Evolutionary conservation across 306 rosid genomes (phyloP).

Genomic region (Sophora flavescens): DNA sequence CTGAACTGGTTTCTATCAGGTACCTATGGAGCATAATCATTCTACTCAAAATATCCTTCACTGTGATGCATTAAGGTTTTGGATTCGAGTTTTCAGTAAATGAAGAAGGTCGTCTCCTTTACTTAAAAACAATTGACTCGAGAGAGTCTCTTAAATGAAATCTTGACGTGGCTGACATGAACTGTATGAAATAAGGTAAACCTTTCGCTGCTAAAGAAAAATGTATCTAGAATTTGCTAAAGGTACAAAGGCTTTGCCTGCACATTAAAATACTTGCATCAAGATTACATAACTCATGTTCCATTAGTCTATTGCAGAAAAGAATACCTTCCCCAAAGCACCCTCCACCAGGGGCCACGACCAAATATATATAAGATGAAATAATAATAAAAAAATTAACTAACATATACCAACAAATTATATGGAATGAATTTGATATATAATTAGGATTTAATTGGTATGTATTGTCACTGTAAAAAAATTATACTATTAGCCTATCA

Average conservation of each 20-base stretch:
- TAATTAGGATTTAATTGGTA: too few relatives aligned
- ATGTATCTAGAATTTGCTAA: neutral
- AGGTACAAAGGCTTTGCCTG: neutral
- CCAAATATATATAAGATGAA: too few relatives aligned
- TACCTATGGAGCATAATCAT: neutral
- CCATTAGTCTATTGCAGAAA: neutral
- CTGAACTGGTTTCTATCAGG: too few relatives aligned
- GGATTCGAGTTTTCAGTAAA: constrained; percentile 22
- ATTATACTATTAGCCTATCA: too few relatives aligned
- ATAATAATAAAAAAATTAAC: too few relatives aligned
- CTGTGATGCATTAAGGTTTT: neutral
- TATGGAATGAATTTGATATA: too few relatives aligned
- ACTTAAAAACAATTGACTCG: neutral
- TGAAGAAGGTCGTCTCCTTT: neutral
- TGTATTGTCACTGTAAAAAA: too few relatives aligned
- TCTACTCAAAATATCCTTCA: constrained; percentile 23
- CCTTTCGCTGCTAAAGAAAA: neutral
- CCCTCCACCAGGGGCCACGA: too few relatives aligned
- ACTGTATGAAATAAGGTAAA: neutral
- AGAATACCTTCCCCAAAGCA: neutral
- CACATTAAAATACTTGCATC: neutral
- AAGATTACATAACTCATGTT: constrained; percentile 27
- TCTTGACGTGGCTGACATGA: neutral
- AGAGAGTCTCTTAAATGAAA: constrained; percentile 13
- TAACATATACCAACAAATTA: too few relatives aligned